Evolutionary conservation across 345 rosid genomes (phyloP).

Genomic region (Bruguiera parviflora): DNA sequence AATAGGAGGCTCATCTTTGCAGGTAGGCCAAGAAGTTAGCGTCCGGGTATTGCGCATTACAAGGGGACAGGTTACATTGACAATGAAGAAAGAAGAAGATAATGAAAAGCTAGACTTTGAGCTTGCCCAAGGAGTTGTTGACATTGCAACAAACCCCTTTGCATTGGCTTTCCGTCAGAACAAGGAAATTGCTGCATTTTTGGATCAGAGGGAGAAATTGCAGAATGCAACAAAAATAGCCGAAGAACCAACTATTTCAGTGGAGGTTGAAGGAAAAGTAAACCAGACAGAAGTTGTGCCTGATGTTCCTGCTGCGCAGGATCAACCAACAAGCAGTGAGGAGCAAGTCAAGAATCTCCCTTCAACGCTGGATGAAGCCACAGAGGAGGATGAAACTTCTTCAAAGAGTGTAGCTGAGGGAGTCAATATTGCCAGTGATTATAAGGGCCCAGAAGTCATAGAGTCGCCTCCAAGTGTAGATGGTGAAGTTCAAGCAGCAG

Average conservation of each 20-base stretch:
- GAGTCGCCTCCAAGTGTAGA: constrained; percentile 21
- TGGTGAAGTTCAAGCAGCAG: constrained; percentile 2
- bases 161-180: constrained; percentile 68
- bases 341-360: neutral
- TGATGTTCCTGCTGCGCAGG: constrained; percentile 27
- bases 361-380: constrained; percentile 4
- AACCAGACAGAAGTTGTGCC: constrained; percentile 31
- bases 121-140: constrained; percentile 53
- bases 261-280: constrained; percentile 21
- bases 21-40: constrained; percentile 69
- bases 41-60: constrained; percentile 61
- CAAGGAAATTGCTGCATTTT: constrained; percentile 65
- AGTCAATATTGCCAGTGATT: constrained; percentile 13
- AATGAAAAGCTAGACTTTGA: constrained; percentile 32
- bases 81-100: constrained; percentile 72
- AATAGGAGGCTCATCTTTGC: constrained; percentile 63
- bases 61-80: constrained; percentile 80
- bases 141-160: constrained; percentile 73
- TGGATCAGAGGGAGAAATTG: constrained; percentile 60
- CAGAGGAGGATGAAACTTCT: constrained; percentile 23
- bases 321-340: constrained; percentile 17
- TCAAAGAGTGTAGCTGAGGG: constrained; percentile 13
- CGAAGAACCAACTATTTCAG: constrained; percentile 10
- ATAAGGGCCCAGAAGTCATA: constrained; percentile 11
- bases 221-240: constrained; percentile 29